These are phyloP conservation scores for Fusarium bulbicola DNA, from an alignment of 2,329 filamentous ascomycete genomes.

Conservation along the genomic window DNA sequence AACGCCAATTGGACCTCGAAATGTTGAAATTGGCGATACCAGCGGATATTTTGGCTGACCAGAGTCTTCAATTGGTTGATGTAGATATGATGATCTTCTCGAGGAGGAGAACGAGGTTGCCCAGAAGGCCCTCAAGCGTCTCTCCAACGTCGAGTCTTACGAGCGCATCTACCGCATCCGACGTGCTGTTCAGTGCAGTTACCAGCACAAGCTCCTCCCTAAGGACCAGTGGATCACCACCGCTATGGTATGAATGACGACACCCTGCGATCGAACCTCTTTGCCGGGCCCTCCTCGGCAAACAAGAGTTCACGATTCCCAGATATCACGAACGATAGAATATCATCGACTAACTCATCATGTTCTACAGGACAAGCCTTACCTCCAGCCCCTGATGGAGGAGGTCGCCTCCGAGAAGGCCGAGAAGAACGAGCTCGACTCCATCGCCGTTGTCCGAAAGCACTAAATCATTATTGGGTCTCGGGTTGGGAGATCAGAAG, in stretches of 20 bases:
- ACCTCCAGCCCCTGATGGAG: constrained; percentile 63
- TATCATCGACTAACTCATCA: constrained; percentile 27
- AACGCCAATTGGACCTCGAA: constrained; percentile 32
- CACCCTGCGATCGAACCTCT: neutral
- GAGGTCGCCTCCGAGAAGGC: constrained; percentile 59
- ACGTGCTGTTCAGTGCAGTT: constrained; percentile 84
- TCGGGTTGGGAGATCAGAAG: constrained; percentile 11
- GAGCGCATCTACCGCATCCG: constrained; percentile 98
- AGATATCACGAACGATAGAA: constrained; percentile 11
- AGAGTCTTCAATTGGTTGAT: constrained; percentile 23
- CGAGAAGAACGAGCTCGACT: constrained; percentile 64
- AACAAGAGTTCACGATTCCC: constrained; percentile 28
- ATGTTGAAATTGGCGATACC: neutral
- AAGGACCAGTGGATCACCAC: constrained; percentile 69
- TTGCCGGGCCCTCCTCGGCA: constrained; percentile 27
- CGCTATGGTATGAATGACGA: constrained; percentile 55
- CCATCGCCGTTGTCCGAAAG: constrained; percentile 60
- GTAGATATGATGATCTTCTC: constrained; percentile 92
- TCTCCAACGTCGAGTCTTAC: constrained; percentile 89
- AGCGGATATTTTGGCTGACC: constrained; percentile 37
- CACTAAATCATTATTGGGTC: constrained; percentile 48
- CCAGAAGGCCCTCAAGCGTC: constrained; percentile 88
- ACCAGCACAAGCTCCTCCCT: constrained; percentile 71
- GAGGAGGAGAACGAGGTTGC: constrained; percentile 90
- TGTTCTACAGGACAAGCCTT: constrained; percentile 58